These are phyloP conservation scores for Pythium angustatum DNA, from an alignment of 352 stramenopile genomes.

Conservation along the genomic window DNA sequence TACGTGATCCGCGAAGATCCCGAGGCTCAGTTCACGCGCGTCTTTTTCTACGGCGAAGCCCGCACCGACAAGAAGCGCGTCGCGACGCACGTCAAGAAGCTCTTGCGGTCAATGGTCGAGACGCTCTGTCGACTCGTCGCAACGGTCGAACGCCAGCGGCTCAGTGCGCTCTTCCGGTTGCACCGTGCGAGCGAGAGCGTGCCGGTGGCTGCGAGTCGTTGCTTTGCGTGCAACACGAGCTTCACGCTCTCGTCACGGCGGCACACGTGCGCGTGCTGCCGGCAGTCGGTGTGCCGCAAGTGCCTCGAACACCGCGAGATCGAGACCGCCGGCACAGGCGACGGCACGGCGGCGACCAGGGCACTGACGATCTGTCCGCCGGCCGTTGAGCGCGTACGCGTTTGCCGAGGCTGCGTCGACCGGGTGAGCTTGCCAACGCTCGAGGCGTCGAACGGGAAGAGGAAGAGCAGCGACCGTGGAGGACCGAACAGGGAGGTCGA, in stretches of 20 bases:
- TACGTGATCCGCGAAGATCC: conserved; percentile 67
- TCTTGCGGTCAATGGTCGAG: conserved; percentile 17
- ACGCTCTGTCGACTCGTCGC: conserved; percentile 16
- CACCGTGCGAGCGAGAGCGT: conserved; percentile 7
- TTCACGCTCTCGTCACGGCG: conserved; percentile 1
- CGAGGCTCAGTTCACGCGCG: conserved; percentile 53
- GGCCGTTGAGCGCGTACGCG: not conserved
- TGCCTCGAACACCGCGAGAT: conserved; percentile 18
- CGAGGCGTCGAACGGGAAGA: not conserved
- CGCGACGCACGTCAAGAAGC: not conserved
- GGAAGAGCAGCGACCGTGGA: not conserved
- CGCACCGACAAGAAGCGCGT: not conserved
- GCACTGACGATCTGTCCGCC: not conserved
- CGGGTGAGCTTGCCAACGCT: conserved; percentile 18
- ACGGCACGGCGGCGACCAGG: not conserved
- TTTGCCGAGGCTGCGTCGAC: conserved; percentile 16
- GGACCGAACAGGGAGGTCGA: not conserved
- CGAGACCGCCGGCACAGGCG: not conserved
- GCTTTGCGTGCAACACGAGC: conserved; percentile 9
- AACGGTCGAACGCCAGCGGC: conserved; percentile 20
- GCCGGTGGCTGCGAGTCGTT: conserved; percentile 17
- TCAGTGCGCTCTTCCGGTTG: conserved; percentile 12
- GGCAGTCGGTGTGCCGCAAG: conserved; percentile 9
- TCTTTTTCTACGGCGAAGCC: conserved; percentile 60
- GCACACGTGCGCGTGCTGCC: conserved; percentile 18